Evolutionary conservation across 176 grass and related monocot species (phyloP).

Genomic region (Lolium multiflorum): DNA sequence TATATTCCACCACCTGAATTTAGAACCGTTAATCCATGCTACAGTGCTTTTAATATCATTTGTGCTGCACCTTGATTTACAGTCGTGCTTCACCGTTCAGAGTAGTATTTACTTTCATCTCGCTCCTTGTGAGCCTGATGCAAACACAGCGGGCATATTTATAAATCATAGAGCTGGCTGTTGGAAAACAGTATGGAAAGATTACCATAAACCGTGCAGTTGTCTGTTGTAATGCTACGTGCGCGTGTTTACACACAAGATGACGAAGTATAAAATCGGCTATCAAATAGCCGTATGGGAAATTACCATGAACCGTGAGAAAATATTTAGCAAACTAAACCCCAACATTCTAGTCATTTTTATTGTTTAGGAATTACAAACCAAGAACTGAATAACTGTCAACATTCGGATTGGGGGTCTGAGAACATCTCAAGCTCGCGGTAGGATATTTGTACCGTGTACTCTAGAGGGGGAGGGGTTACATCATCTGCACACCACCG

Average conservation of each 20-base stretch:
- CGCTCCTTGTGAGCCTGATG: conserved; percentile 64
- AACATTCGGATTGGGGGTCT: too few species aligned
- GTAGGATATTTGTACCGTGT: too few species aligned
- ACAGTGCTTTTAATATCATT: background rate
- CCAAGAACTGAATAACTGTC: too few species aligned
- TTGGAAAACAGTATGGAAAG: too few species aligned
- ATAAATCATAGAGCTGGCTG: background rate
- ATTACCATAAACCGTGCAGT: too few species aligned
- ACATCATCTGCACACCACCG: too few species aligned
- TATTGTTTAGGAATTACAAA: too few species aligned
- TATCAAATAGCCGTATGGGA: background rate
- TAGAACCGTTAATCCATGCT: background rate
- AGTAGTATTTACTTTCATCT: conserved; percentile 73
- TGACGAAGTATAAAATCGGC: background rate
- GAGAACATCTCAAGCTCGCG: too few species aligned
- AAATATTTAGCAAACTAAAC: too few species aligned
- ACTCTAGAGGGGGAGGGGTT: too few species aligned
- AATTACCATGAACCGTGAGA: too few species aligned
- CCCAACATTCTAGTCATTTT: too few species aligned
- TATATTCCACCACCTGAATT: background rate
- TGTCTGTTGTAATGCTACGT: conserved; percentile 32
- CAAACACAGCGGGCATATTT: conserved; percentile 7
- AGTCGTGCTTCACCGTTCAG: background rate
- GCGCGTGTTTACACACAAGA: conserved; percentile 26
- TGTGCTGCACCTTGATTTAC: background rate